Evolutionary conservation across 2,329 filamentous ascomycete genomes (phyloP).

Genomic region (Trichoderma sp.): DNA sequence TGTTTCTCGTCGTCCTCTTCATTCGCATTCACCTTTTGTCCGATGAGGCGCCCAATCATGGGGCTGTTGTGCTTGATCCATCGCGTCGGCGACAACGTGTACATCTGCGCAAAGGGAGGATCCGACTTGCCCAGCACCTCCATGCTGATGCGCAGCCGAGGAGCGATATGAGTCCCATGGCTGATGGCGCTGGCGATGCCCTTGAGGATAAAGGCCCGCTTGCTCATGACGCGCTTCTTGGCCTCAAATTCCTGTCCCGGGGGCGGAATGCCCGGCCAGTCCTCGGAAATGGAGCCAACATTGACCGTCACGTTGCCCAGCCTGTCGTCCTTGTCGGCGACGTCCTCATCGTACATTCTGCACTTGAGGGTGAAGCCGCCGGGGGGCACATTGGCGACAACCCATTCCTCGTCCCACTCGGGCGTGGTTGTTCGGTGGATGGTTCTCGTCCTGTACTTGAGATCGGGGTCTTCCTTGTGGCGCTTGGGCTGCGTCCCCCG

Average conservation of each 20-base stretch:
- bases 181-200: constrained; percentile 67
- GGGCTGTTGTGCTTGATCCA: constrained; percentile 89
- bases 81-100: constrained; percentile 74
- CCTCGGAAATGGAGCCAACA: constrained; percentile 61
- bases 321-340: constrained; percentile 81
- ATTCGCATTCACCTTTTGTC: constrained; percentile 68
- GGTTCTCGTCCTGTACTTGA: constrained; percentile 76
- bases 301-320: constrained; percentile 82
- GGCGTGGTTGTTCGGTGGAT: constrained; percentile 73
- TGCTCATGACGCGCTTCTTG: constrained; percentile 84
- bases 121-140: constrained; percentile 78
- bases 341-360: constrained; percentile 87
- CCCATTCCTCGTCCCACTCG: constrained; percentile 82
- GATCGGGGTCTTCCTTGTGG: constrained; percentile 82
- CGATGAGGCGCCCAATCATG: constrained; percentile 80
- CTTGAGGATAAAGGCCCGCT: constrained; percentile 79
- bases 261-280: constrained; percentile 70
- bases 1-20: constrained; percentile 50
- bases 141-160: constrained; percentile 72
- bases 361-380: constrained; percentile 84
- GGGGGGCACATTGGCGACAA: constrained; percentile 82
- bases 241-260: constrained; percentile 65
- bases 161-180: constrained; percentile 67
- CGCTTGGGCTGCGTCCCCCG: constrained; percentile 69
- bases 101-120: constrained; percentile 69